Percentiles rank a stretch among this genome's conserved stretches.
phyloP scores from a whole-genome alignment of 1,284 basidiomycete genomes.

The Coniferiporia weirii region DNA sequence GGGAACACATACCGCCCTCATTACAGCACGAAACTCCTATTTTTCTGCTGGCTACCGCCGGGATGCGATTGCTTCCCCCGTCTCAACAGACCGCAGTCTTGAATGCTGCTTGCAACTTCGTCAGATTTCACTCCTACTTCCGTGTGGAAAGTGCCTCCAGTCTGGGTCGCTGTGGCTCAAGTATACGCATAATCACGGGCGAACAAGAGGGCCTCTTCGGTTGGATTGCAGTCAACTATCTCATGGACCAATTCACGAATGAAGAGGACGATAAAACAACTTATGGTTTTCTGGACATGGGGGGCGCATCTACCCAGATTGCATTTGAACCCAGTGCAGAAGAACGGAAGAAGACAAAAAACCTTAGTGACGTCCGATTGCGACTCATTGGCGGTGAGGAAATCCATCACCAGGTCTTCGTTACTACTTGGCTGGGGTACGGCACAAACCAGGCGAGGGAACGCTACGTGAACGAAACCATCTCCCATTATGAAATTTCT shows the following conservation, averaged over 20 bases:
- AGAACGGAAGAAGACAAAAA: constrained; percentile 49
- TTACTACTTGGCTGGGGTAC: constrained; percentile 98
- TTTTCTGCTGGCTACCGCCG: constrained; percentile 94
- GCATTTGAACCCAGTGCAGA: constrained; percentile 80
- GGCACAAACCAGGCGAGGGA: constrained; percentile 95
- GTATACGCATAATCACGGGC: constrained; percentile 92
- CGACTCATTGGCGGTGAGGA: constrained; percentile 82
- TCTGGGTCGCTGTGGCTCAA: constrained; percentile 79
- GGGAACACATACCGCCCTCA: constrained; percentile 79
- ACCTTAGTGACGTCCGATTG: constrained; percentile 78
- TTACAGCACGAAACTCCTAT: constrained; percentile 81
- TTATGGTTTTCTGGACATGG: constrained; percentile 99
- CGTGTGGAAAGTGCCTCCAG: constrained; percentile 58
- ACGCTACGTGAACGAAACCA: constrained; percentile 74
- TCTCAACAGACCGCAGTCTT: constrained; percentile 72
- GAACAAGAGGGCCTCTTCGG: constrained; percentile 98
- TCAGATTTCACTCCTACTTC: constrained; percentile 72
- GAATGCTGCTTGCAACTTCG: constrained; percentile 70
- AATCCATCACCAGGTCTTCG: constrained; percentile 90
- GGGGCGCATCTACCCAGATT: constrained; percentile 96
- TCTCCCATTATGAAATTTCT: constrained; percentile 49
- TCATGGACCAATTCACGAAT: constrained; percentile 93
- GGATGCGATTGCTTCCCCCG: constrained; percentile 85
- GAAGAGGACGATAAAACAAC: constrained; percentile 64
- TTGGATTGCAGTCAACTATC: constrained; percentile 98